Evolutionary conservation across 371 early-diverging fungal genomes (phyloP), one percentile per base, ranked within the genome.

Genomic region (Saksenaea oblongispora): DNA sequence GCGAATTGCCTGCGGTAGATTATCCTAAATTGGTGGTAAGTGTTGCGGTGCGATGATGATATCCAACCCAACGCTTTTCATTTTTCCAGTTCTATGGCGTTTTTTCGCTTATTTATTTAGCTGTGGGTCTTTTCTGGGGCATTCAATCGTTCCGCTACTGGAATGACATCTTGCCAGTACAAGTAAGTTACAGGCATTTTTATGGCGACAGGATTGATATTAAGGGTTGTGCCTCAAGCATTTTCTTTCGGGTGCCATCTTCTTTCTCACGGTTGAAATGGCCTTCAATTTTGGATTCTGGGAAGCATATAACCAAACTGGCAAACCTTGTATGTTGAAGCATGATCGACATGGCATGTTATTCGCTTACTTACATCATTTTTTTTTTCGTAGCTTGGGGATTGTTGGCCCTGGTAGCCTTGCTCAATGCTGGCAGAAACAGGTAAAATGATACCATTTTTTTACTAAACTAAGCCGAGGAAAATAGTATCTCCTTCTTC

Each of bases 361-460:
- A 22, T 18, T 22, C 44, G 34, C 10, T 27, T n/a, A 35, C 22
- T 4, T 47, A 9, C 56, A 26, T 34, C 18, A 28, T 57, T 58
- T 18, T 17, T 34, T 9, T 75, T 22, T 22, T 22, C 5, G 24
- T 26, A 87, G 88, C 89, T 5, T 75, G 77, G 17, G 79, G 80
- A 7, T 73, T 90, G 44, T 70, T 89, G 62, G 79, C 79, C 3
- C 56, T 90, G 8, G 89, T 89, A 8, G 91, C 92, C 11, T 68
- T 96, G 47, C 76, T 97, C 37, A 95, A 94, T 73, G 92, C 97
- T 15, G 96, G 89, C 3, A 83, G 98, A 55, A 95, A 91, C 72
- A 93, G 80, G 80, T 74, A 73, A 44, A 53, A 36, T 11, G 14
- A n/a, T 22, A 55, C 41, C 14, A 18, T 24, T 5, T 5, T 22